Percentiles rank a stretch among this genome's conserved stretches.
These are phyloP conservation scores for Taphrina betulina DNA, from an alignment of 1,139 yeast species.

Conservation along the genomic window DNA sequence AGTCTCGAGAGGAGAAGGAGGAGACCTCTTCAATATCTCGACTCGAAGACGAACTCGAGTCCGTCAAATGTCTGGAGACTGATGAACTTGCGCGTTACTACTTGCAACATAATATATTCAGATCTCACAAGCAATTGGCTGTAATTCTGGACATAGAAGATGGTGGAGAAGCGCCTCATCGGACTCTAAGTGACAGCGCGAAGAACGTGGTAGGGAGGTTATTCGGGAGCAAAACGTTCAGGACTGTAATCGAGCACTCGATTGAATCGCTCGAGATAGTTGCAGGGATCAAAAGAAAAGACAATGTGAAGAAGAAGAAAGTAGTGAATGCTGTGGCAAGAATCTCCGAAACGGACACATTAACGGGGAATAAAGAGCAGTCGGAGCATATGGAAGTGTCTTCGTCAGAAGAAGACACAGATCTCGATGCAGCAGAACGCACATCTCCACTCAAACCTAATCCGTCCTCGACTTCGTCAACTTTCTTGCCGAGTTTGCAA, in stretches of 20 bases:
- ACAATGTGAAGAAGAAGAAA: slow-evolving; percentile 42
- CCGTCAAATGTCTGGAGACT: slow-evolving; percentile 39
- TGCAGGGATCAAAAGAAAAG: slow-evolving; percentile 48
- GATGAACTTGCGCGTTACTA: slow-evolving; percentile 40
- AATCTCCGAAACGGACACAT: slow-evolving; percentile 24
- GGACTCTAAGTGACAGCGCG: slow-evolving; percentile 8
- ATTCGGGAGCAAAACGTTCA: slow-evolving; percentile 57
- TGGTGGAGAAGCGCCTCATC: slow-evolving; percentile 27
- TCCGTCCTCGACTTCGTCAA: not conserved
- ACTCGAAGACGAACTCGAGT: slow-evolving; percentile 41
- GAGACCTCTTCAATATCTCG: slow-evolving; percentile 34
- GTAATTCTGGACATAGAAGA: slow-evolving; percentile 32
- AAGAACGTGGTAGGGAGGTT: slow-evolving; percentile 52
- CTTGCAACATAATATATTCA: slow-evolving; percentile 39
- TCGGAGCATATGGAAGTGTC: slow-evolving; percentile 34
- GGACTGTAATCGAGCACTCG: slow-evolving; percentile 51
- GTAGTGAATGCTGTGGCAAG: slow-evolving; percentile 41
- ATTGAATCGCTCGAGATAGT: slow-evolving; percentile 59
- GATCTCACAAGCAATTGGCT: slow-evolving; percentile 37
- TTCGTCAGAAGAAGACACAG: slow-evolving; percentile 38
- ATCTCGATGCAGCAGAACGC: not conserved
- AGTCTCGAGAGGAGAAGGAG: slow-evolving; percentile 37
- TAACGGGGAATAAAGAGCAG: no score
- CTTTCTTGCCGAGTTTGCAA: slow-evolving; percentile 33
- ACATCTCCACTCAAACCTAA: not conserved